phyloP scores from a whole-genome alignment of 2,329 filamentous ascomycete genomes.

The Coniochaeta ligniaria region DNA sequence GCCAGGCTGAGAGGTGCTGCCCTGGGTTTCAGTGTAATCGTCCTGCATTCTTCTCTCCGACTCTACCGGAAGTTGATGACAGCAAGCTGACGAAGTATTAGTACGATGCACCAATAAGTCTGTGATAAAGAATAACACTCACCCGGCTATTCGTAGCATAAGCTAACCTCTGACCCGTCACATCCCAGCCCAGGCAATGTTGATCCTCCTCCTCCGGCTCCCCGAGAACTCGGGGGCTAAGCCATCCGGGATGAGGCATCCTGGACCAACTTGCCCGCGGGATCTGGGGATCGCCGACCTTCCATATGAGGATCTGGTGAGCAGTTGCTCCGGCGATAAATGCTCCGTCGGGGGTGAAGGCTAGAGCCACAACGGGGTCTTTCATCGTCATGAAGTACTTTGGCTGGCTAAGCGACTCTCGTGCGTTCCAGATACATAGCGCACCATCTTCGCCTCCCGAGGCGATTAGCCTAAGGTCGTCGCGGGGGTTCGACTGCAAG shows the following conservation, averaged over 20 bases:
- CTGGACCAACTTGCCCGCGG: conserved; percentile 55
- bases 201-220: conserved; percentile 53
- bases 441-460: conserved; percentile 56
- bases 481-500: conserved; percentile 26
- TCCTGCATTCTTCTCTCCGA: neutral
- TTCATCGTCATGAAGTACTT: conserved; percentile 56
- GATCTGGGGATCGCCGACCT: conserved; percentile 50
- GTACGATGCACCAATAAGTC: neutral
- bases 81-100: conserved; percentile 17
- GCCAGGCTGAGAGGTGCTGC: neutral
- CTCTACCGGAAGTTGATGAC: conserved; percentile 21
- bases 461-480: conserved; percentile 51
- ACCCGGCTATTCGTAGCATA: conserved; percentile 58
- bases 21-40: neutral
- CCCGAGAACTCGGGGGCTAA: conserved; percentile 46
- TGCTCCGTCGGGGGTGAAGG: conserved; percentile 56
- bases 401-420: conserved; percentile 44
- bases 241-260: conserved; percentile 47
- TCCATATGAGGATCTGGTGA: conserved; percentile 56
- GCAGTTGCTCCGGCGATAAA: conserved; percentile 57
- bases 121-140: conserved; percentile 23
- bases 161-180: conserved; percentile 52
- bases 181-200: conserved; percentile 57
- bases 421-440: conserved; percentile 56
- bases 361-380: conserved; percentile 46